Evolutionary conservation across 129 eudicot species (phyloP).

Genomic region (Tagetes patula): DNA sequence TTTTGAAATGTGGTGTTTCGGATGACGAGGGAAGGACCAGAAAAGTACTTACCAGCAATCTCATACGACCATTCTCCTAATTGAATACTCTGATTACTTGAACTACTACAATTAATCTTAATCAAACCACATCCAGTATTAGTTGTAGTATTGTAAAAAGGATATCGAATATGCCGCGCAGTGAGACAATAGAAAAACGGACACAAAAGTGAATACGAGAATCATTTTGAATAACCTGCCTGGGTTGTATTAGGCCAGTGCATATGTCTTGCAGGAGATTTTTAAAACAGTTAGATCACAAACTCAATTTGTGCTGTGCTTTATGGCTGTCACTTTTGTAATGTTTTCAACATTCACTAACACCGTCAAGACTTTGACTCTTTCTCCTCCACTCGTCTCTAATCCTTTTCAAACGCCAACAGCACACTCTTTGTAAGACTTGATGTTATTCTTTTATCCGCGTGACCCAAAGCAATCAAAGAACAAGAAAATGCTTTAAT

Average conservation of each 20-base stretch:
- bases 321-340: background rate
- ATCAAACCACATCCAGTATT: slow-evolving; percentile 1
- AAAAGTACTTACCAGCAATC: background rate
- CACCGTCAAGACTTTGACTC: slow-evolving; percentile 13
- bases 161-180: background rate
- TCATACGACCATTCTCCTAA: background rate
- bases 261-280: background rate
- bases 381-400: background rate
- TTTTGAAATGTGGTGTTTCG: background rate
- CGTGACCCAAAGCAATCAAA: no score
- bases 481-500: no score
- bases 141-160: background rate
- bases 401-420: slow-evolving; percentile 20
- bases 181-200: background rate
- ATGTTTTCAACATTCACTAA: background rate
- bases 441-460: no score
- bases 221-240: background rate
- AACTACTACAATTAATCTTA: slow-evolving; percentile 10
- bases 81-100: background rate
- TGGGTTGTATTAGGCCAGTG: no score
- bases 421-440: background rate
- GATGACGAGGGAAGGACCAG: background rate
- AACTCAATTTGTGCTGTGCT: no score
- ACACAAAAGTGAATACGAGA: background rate
- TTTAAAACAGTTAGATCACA: no score